Evolutionary conservation across 2,329 filamentous ascomycete species (phyloP), one percentile per base, ranked within the genome.

Genomic region (Pseudogymnoascus sp.): DNA sequence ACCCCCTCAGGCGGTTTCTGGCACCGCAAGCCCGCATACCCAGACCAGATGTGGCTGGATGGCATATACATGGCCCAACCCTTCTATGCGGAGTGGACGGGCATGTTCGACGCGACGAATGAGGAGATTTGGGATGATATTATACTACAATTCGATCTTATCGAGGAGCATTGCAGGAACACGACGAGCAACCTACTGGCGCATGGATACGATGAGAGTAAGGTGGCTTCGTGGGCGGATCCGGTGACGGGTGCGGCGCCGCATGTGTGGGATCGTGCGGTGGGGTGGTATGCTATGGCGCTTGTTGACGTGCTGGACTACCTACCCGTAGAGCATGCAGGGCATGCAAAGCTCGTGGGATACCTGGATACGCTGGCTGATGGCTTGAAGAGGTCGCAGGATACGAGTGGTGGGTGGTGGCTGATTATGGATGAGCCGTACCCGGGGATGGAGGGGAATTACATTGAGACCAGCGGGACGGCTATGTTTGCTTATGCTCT

Each of bases 21-120:
- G 81, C 82, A 84, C 66, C 74, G 78, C 0, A 70, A 75, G 14
- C 72, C 79, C 33, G 72, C 74, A 2, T 83, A 82, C 65, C 75
- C 75, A 16, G 77, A 82, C 65, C 80, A 84, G 68, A 83, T 84
- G 82, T 84, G 82, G 82, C 75, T 85, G 0, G 81, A 84, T 66
- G 83, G 83, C 1, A 80, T 81, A 22, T 82, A 76, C 71, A 82
- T 82, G 79, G 77, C 78, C 0, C 63, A 65, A 6, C 67, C 69
- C 6, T 73, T 73, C 62, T 73, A 73, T 43, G 68, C 71, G 14
- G 66, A 70, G 38, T 69, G 68, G 65, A 70, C 69, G 5, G 60
- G 60, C 6, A 37, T 68, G 10, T 72, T 70, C 28, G 68, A 69
- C n/a, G 43, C 63, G 3, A 62, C 59, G n/a, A 73, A 73, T 60